Evolutionary conservation across 2,329 filamentous ascomycete genomes (phyloP).

Genomic region (Scedosporium aurantiacum): DNA sequence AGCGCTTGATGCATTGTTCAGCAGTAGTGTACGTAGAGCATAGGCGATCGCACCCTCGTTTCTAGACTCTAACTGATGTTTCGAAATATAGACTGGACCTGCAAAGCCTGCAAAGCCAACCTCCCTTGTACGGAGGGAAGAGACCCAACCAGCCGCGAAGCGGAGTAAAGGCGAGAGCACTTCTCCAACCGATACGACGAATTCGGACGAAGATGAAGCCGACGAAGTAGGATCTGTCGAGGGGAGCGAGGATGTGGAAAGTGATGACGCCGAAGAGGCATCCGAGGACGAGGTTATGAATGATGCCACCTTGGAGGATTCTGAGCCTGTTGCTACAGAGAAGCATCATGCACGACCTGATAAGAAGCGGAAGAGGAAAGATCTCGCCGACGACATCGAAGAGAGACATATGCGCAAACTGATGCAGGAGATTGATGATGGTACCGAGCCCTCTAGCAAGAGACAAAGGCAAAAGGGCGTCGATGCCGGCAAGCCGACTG

Average conservation of each 20-base stretch:
- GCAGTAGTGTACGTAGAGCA: slow-evolving; percentile 51
- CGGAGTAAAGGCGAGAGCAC: slow-evolving; percentile 19
- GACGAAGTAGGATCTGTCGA: slow-evolving; percentile 17
- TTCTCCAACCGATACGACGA: slow-evolving; percentile 6
- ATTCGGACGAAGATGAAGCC: slow-evolving; percentile 18
- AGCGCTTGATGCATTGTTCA: slow-evolving; percentile 58
- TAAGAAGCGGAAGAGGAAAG: slow-evolving; percentile 55
- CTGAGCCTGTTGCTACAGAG: slow-evolving; percentile 20
- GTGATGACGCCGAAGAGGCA: slow-evolving; percentile 24
- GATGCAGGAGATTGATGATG: slow-evolving; percentile 37
- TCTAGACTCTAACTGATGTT: slow-evolving; percentile 9
- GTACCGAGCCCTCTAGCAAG: slow-evolving; percentile 45
- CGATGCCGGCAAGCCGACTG: slow-evolving; percentile 25
- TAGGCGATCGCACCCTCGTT: background rate
- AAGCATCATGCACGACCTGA: slow-evolving; percentile 31
- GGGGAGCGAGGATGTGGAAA: slow-evolving; percentile 32
- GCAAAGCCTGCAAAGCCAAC: background rate
- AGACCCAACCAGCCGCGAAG: slow-evolving; percentile 18
- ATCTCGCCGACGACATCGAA: slow-evolving; percentile 60
- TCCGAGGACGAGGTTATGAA: slow-evolving; percentile 25
- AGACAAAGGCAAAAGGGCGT: slow-evolving; percentile 39
- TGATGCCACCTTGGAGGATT: slow-evolving; percentile 21
- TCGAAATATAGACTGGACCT: background rate
- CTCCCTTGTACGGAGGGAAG: background rate
- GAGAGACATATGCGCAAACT: slow-evolving; percentile 58